These are phyloP conservation scores for Neurospora sp. DNA, from an alignment of 2,329 filamentous ascomycete species.

Conservation along the genomic window DNA sequence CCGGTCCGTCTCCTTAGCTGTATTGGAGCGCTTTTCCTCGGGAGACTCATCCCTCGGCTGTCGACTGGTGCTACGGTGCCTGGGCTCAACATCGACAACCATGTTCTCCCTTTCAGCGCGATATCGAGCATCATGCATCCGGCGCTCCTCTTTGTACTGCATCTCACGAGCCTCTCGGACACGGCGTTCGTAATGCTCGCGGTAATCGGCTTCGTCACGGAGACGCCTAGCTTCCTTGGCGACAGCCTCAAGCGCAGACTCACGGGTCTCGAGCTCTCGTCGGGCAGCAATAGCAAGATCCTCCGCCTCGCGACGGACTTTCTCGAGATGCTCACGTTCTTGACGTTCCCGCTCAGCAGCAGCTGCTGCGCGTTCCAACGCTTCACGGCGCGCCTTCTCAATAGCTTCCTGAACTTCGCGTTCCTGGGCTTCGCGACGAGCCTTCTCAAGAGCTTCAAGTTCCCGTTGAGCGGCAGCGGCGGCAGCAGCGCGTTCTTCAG, in stretches of 20 bases:
- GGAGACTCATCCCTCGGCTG: slow-evolving; percentile 3
- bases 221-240: slow-evolving; percentile 16
- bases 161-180: slow-evolving; percentile 4
- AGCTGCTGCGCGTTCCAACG: slow-evolving; percentile 8
- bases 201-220: slow-evolving; percentile 13
- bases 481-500: slow-evolving; percentile 10
- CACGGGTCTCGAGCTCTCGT: background rate
- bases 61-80: background rate
- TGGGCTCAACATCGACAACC: background rate
- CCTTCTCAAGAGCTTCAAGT: slow-evolving; percentile 6
- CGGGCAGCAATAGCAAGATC: background rate
- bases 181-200: slow-evolving; percentile 17
- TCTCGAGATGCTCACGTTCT: slow-evolving; percentile 9
- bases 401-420: slow-evolving; percentile 14
- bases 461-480: slow-evolving; percentile 6
- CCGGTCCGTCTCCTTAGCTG: slow-evolving; percentile 15
- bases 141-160: slow-evolving; percentile 9
- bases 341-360: slow-evolving; percentile 7
- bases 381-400: slow-evolving; percentile 9
- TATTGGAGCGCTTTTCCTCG: slow-evolving; percentile 17
- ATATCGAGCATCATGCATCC: slow-evolving; percentile 6
- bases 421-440: slow-evolving; percentile 11
- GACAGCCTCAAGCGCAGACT: background rate
- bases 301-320: background rate
- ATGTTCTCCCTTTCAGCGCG: slow-evolving; percentile 11